These are phyloP conservation scores for Dendrothele bispora DNA, from an alignment of 768 basidiomycete genomes.

Conservation along the genomic window DNA sequence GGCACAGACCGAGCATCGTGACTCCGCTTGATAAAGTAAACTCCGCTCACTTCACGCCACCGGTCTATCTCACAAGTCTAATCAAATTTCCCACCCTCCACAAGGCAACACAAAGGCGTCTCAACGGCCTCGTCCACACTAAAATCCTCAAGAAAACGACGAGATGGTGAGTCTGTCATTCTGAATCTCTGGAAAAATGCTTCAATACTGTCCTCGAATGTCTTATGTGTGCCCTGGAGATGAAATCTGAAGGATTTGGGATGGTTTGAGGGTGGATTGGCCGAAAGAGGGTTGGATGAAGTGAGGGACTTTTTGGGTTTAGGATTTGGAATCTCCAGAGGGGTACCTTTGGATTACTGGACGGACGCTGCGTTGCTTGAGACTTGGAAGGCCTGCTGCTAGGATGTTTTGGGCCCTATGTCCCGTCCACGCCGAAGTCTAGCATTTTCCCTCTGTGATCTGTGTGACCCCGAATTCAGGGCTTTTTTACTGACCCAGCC, in stretches of 20 bases:
- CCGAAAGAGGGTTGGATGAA: constrained; percentile 26
- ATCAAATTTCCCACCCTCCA: too few relatives aligned
- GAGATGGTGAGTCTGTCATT: constrained; percentile 43
- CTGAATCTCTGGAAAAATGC: constrained; percentile 14
- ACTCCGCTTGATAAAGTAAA: too few relatives aligned
- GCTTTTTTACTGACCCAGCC: constrained; percentile 22
- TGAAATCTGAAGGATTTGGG: not conserved
- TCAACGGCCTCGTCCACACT: constrained; percentile 8
- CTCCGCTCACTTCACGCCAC: too few relatives aligned
- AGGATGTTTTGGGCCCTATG: too few relatives aligned
- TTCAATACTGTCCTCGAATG: not conserved
- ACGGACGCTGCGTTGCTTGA: too few relatives aligned
- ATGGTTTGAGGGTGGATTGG: constrained; percentile 10
- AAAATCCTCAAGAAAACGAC: constrained; percentile 37
- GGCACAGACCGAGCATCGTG: too few relatives aligned
- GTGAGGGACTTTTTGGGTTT: constrained; percentile 2
- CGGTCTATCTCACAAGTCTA: too few relatives aligned
- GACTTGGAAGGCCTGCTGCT: too few relatives aligned
- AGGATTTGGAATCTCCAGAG: not conserved
- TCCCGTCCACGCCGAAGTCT: too few relatives aligned
- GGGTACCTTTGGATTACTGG: constrained; percentile 6
- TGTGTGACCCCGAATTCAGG: constrained; percentile 14
- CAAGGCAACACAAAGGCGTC: not conserved
- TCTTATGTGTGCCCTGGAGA: not conserved
- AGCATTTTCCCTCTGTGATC: too few relatives aligned